Base-by-base conservation (phyloP, 352 stramenopile genomes). In the Phytophthora rubi region DNA sequence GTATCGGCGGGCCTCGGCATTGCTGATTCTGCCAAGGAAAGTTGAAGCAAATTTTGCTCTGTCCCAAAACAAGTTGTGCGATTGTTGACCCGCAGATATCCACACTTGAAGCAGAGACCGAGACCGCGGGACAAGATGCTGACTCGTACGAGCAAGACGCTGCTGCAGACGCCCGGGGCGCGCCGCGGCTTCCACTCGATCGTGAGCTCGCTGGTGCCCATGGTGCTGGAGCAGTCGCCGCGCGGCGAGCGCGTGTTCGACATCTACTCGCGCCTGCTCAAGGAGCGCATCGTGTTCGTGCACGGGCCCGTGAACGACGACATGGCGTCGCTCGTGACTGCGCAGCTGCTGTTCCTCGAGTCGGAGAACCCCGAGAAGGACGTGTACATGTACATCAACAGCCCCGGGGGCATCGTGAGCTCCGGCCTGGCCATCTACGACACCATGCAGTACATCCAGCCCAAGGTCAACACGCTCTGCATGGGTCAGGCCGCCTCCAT, bases 311-410 rank as follows among this genome's bases (percentile, higher is more conserved):
- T 99, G 61, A 88, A 95, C 65, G 89, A 96, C 76, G 83, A 82
- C 64, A 91, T 94, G 85, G 86, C 89, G 56, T 93, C 86, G 57
- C 62, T 95, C 44, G 86, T 94, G 67, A 94, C 89, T 8, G 87
- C 89, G 56, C 89, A 96, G 72, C 73, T 96, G 67, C 81, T 99
- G 64, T 99, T 99, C 79, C 87, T 99, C 68, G 97, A 98, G 76
- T 91, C 90, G 21, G 97, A 99, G 82, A 92, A 99, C 75, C 92
- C 89, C 12, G 93, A 97, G 54, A 99, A 99, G 85, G 97, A 98
- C 65, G 97, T 99, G 71, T 99, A 98, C 81, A 95, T 99, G 74
- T 99, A 99, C 84, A 99, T 99, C 70, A 99, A 99, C 84, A 99
- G 91, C 70, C 97, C 97, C 28, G 97, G 97, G 47, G 97, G 97